Evolutionary conservation across 495 filamentous ascomycete species (phyloP).

Genomic region (Astrothelium subdiscretum): DNA sequence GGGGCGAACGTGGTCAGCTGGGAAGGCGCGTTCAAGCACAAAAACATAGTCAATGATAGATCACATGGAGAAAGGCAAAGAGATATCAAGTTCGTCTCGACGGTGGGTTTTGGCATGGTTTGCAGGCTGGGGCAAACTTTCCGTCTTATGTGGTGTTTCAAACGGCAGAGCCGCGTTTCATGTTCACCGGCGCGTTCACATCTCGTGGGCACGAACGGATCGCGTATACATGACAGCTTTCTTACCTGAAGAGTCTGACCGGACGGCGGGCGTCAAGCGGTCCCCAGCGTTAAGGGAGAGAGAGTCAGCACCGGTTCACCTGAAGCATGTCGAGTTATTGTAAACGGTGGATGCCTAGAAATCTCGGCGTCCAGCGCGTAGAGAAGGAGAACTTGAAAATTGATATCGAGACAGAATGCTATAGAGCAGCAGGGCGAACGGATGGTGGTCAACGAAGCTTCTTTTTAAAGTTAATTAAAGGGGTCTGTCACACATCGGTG

Average conservation of each 20-base stretch:
- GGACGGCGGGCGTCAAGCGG: background rate
- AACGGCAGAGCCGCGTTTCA: background rate
- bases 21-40: background rate
- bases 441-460: background rate
- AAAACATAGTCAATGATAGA: background rate
- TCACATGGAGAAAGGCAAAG: background rate
- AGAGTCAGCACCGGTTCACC: background rate
- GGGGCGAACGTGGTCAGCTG: background rate
- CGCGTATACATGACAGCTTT: background rate
- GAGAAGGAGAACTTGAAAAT: background rate
- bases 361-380: background rate
- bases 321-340: background rate
- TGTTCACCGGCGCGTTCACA: background rate
- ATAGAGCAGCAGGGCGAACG: background rate
- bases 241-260: background rate
- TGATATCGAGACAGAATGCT: background rate
- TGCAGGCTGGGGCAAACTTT: background rate
- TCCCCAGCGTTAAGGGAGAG: background rate
- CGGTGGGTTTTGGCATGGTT: background rate
- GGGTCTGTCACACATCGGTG: too few relatives aligned
- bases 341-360: too few relatives aligned
- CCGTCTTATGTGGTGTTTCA: slow-evolving; percentile 2
- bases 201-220: background rate
- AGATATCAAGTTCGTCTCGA: background rate
- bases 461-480: background rate